phyloP scores from a whole-genome alignment of 768 basidiomycete species.

The Pisolithus orientalis region DNA sequence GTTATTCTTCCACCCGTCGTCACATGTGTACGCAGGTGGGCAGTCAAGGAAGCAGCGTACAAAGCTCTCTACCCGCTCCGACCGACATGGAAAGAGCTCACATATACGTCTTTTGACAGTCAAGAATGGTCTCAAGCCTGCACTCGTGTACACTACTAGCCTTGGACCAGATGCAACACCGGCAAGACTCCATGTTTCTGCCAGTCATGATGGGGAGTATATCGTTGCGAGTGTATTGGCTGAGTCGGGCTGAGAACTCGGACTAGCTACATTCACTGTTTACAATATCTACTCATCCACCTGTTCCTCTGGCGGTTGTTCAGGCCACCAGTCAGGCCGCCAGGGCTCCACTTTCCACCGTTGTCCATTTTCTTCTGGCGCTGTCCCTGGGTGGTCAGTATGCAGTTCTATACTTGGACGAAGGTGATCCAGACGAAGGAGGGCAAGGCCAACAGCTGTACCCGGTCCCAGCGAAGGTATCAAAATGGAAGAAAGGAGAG shows the following conservation, averaged over 20 bases:
- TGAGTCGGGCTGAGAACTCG: slow-evolving; percentile 27
- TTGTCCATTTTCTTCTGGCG: slow-evolving; percentile 23
- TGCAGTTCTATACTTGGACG: slow-evolving; percentile 20
- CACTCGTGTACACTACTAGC: slow-evolving; percentile 21
- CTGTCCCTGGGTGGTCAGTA: slow-evolving; percentile 12
- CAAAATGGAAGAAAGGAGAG: slow-evolving; percentile 53
- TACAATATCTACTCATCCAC: slow-evolving; percentile 12
- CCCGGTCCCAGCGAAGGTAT: slow-evolving; percentile 17
- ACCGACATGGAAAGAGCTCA: slow-evolving; percentile 74
- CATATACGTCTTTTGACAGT: slow-evolving; percentile 36
- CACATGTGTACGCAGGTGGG: slow-evolving; percentile 47
- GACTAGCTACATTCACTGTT: slow-evolving; percentile 9
- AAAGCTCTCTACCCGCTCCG: slow-evolving; percentile 71
- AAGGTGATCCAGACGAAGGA: slow-evolving; percentile 71
- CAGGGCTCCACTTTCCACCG: slow-evolving; percentile 48
- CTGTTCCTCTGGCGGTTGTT: slow-evolving; percentile 15
- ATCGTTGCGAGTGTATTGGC: slow-evolving; percentile 62
- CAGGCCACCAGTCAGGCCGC: slow-evolving; percentile 67
- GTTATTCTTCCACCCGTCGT: too few species aligned
- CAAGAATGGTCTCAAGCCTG: slow-evolving; percentile 35
- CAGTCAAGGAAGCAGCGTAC: slow-evolving; percentile 81
- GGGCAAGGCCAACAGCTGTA: slow-evolving; percentile 62
- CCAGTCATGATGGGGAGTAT: slow-evolving; percentile 81
- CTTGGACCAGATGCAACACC: slow-evolving; percentile 5
- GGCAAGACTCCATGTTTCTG: slow-evolving; percentile 53